phyloP scores from a whole-genome alignment of 2,329 filamentous ascomycete genomes.

The Botrytis galanthina region DNA sequence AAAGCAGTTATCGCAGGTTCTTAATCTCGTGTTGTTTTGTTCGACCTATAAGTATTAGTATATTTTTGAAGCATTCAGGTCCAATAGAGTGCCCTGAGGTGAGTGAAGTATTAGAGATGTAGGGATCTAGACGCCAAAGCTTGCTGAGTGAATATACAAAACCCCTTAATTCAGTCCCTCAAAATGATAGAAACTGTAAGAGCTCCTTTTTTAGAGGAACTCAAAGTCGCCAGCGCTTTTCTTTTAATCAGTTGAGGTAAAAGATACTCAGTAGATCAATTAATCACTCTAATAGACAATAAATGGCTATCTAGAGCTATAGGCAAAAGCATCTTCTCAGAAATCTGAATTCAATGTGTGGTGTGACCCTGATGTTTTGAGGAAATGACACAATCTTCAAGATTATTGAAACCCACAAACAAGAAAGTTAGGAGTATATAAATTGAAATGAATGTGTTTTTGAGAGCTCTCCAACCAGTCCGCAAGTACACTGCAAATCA shows the following conservation, averaged over 20 bases:
- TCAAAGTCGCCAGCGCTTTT: neutral
- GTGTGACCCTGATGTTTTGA: neutral
- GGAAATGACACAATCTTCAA: neutral
- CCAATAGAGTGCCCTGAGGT: accelerated
- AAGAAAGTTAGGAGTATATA: too few relatives aligned
- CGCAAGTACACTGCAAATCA: neutral
- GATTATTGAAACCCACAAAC: too few relatives aligned
- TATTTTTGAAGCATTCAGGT: neutral
- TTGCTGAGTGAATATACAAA: neutral
- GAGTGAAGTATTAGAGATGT: neutral
- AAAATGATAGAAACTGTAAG: neutral
- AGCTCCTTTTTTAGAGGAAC: neutral
- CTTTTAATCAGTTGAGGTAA: too few relatives aligned
- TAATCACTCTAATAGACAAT: too few relatives aligned
- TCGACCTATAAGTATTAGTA: neutral
- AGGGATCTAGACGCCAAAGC: neutral
- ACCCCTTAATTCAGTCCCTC: neutral
- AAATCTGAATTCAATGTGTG: neutral
- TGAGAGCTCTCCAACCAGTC: neutral
- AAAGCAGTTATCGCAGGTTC: neutral
- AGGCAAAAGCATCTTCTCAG: too few relatives aligned
- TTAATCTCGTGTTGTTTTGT: too few relatives aligned
- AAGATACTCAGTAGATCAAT: too few relatives aligned
- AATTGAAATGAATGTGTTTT: too few relatives aligned
- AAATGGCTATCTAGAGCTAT: too few relatives aligned